Percentiles rank a stretch among this genome's conserved stretches.
phyloP scores from a whole-genome alignment of 2,329 filamentous ascomycete genomes.

The Ilyonectria robusta region DNA sequence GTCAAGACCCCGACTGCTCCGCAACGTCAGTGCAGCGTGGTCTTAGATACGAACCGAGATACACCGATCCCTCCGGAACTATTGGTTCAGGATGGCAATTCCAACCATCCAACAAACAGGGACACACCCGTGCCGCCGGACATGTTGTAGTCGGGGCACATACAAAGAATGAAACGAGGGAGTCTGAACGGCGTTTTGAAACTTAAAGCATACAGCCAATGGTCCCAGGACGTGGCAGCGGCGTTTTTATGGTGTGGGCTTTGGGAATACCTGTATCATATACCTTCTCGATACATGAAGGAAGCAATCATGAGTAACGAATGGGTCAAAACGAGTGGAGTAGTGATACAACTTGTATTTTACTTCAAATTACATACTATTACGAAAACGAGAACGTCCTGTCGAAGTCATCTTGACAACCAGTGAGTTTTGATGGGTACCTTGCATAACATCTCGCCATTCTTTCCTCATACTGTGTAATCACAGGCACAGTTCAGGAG shows the following conservation, averaged over 20 bases:
- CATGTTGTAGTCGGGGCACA: slow-evolving; percentile 22
- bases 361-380: background rate
- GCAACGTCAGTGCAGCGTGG: background rate
- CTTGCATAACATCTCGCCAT: too few species aligned
- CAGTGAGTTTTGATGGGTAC: too few species aligned
- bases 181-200: background rate
- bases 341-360: background rate
- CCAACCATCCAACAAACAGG: slow-evolving; percentile 17
- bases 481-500: too few species aligned
- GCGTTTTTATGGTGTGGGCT: slow-evolving; percentile 16
- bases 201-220: slow-evolving; percentile 27
- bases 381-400: background rate
- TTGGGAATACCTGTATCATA: background rate
- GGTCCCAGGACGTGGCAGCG: slow-evolving; percentile 21
- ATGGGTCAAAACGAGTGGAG: slow-evolving; percentile 4
- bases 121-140: slow-evolving; percentile 41
- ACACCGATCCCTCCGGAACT: slow-evolving; percentile 34
- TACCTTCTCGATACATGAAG: slow-evolving; percentile 31
- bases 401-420: background rate
- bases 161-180: background rate
- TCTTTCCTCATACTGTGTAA: too few species aligned
- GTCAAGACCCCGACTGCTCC: slow-evolving; percentile 57
- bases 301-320: slow-evolving; percentile 40
- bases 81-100: slow-evolving; percentile 52
- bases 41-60: slow-evolving; percentile 18